Evolutionary conservation across 352 stramenopile species (phyloP).

Genomic region (Globisporangium abappressorium): DNA sequence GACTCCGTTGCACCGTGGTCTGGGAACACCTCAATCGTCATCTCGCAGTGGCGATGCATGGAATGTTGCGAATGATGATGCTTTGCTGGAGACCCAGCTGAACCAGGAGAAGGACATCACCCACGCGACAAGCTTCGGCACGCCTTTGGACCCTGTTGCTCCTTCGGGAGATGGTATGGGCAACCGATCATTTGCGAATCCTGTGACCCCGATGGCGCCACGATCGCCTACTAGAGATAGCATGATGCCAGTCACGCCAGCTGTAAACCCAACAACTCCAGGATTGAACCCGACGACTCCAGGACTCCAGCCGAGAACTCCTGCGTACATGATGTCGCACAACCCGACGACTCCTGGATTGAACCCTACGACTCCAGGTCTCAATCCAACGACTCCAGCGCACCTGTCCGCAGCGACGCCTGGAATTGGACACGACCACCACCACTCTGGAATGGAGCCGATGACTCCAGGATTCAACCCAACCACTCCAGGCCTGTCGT

Average conservation of each 20-base stretch:
- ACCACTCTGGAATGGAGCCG: constrained; percentile 72
- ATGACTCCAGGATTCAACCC: constrained; percentile 88
- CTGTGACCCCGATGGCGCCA: constrained; percentile 51
- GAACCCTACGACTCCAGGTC: constrained; percentile 74
- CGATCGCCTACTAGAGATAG: constrained; percentile 61
- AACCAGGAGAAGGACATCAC: constrained; percentile 90
- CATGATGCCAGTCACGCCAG: constrained; percentile 68
- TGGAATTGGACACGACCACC: constrained; percentile 54
- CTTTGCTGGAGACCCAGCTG: constrained; percentile 81
- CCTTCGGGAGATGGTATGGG: constrained; percentile 55
- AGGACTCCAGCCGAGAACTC: constrained; percentile 69
- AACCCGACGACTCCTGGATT: constrained; percentile 78
- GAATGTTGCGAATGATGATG: constrained; percentile 87
- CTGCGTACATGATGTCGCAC: constrained; percentile 75
- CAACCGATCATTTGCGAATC: constrained; percentile 47
- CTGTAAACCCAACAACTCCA: constrained; percentile 69
- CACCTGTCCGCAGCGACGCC: constrained; percentile 70
- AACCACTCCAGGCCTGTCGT: constrained; percentile 74
- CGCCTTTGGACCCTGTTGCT: constrained; percentile 71
- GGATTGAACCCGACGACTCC: constrained; percentile 82
- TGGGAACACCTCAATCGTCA: constrained; percentile 71
- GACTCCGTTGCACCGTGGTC: constrained; percentile 78
- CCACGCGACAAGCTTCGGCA: constrained; percentile 83
- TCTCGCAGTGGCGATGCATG: constrained; percentile 64
- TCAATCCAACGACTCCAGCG: constrained; percentile 73